A percentile compares a stretch with the other conserved stretches of the same genome.
Evolutionary conservation across 108 stramenopile species (phyloP).

Genomic region (Nitzschia sp.): DNA sequence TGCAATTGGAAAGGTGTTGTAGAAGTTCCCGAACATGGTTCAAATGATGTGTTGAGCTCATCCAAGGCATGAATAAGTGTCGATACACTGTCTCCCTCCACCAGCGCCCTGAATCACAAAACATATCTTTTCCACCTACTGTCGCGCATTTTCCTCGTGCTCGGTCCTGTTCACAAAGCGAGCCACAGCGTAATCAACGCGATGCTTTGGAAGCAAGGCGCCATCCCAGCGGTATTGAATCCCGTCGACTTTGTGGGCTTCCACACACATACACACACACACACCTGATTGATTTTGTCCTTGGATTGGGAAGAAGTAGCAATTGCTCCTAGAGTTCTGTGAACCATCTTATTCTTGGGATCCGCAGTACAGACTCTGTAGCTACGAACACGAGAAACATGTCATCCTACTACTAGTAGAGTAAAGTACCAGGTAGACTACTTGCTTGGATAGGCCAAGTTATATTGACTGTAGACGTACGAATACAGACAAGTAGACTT

Average conservation of each 20-base stretch:
- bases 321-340: slow-evolving; percentile 26
- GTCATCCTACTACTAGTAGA: too few relatives aligned
- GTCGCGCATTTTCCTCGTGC: slow-evolving; percentile 31
- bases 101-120: background rate
- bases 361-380: too few relatives aligned
- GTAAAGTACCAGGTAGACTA: too few relatives aligned
- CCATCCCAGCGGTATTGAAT: slow-evolving; percentile 32
- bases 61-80: background rate
- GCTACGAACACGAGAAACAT: too few relatives aligned
- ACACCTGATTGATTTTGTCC: slow-evolving; percentile 16
- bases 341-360: too few relatives aligned
- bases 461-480: too few relatives aligned
- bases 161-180: slow-evolving; percentile 33
- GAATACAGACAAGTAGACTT: too few relatives aligned
- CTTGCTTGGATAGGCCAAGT: too few relatives aligned
- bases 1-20: slow-evolving; percentile 33
- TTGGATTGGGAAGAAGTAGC: slow-evolving; percentile 37
- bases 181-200: slow-evolving; percentile 4
- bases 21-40: slow-evolving; percentile 29
- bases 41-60: background rate
- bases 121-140: slow-evolving; percentile 25
- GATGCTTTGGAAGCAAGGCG: slow-evolving; percentile 21
- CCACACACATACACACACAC: too few relatives aligned
- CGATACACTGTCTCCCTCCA: background rate
- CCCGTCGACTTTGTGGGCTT: slow-evolving; percentile 24